Evolutionary conservation across 1,284 basidiomycete species (phyloP).

Genomic region (Microbotryum saponariae): DNA sequence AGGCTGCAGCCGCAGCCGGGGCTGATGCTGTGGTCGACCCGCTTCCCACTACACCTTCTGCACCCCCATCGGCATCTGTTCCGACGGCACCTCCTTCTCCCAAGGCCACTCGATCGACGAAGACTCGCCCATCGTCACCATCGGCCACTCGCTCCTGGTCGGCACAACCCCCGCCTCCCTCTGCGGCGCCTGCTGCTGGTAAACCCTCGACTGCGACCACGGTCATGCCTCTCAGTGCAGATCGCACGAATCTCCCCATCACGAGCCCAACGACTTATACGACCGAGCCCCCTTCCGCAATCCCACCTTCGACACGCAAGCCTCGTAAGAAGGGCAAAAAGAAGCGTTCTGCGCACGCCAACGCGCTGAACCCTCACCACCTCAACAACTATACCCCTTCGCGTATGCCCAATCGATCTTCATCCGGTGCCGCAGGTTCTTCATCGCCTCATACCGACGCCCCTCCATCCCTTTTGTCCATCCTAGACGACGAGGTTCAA

Average conservation of each 20-base stretch:
- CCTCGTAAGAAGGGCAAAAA: conserved; percentile 36
- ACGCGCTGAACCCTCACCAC: conserved; percentile 40
- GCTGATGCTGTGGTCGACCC: not conserved
- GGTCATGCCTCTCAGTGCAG: not conserved
- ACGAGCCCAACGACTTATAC: not conserved
- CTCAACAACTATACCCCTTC: conserved; percentile 39
- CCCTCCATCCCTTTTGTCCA: not conserved
- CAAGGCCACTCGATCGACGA: not conserved
- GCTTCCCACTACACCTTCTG: not conserved
- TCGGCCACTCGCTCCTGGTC: conserved; percentile 2
- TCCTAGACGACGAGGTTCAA: not conserved
- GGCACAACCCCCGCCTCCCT: conserved; percentile 2
- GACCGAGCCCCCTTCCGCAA: not conserved
- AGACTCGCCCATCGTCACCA: not conserved
- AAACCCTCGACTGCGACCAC: not conserved
- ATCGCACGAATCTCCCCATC: not conserved
- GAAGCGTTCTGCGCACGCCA: conserved; percentile 39
- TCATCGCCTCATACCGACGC: not conserved
- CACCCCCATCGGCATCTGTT: not conserved
- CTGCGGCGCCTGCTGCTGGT: not conserved
- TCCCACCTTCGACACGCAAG: conserved; percentile 5
- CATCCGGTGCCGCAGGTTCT: not conserved
- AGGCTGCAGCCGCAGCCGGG: not conserved
- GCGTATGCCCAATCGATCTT: conserved; percentile 26
- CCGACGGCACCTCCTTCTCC: not conserved